These are phyloP conservation scores for Phylloboletellus chloephorus DNA, from an alignment of 1,284 basidiomycete species.

Conservation along the genomic window DNA sequence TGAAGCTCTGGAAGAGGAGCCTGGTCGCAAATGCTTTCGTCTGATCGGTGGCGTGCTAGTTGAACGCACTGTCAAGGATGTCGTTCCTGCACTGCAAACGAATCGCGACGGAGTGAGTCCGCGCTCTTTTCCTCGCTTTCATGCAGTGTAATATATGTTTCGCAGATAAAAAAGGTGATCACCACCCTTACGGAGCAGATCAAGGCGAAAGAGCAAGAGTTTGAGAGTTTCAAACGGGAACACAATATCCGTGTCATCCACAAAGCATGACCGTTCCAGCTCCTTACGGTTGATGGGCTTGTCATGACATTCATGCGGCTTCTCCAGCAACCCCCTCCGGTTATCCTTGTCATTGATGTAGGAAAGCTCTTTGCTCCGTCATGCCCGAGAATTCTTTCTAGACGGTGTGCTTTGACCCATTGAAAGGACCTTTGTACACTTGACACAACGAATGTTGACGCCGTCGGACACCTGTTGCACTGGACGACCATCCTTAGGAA, in stretches of 20 bases:
- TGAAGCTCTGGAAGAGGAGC: slow-evolving; percentile 72
- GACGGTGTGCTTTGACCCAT: neutral
- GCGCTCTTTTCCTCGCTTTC: neutral
- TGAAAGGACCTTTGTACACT: slow-evolving; percentile 1
- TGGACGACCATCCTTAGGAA: slow-evolving; percentile 4
- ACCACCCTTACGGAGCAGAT: slow-evolving; percentile 77
- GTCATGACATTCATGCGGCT: slow-evolving; percentile 1
- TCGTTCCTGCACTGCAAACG: slow-evolving; percentile 83
- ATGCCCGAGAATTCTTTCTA: no score
- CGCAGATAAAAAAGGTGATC: slow-evolving; percentile 76
- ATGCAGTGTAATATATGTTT: slow-evolving; percentile 8
- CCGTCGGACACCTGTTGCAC: neutral
- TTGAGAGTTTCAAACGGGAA: slow-evolving; percentile 77
- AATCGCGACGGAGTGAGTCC: slow-evolving; percentile 75
- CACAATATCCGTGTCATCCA: slow-evolving; percentile 69
- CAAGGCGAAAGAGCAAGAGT: slow-evolving; percentile 81
- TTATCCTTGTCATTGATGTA: neutral
- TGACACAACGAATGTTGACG: slow-evolving; percentile 3
- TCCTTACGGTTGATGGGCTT: slow-evolving; percentile 2
- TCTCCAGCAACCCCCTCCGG: neutral
- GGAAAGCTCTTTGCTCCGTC: neutral
- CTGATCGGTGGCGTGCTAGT: slow-evolving; percentile 95
- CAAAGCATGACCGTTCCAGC: slow-evolving; percentile 22
- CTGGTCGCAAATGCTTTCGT: slow-evolving; percentile 92
- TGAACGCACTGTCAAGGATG: slow-evolving; percentile 93